Evolutionary conservation across 768 basidiomycete species (phyloP).

Genomic region (Wakefieldia striispora): DNA sequence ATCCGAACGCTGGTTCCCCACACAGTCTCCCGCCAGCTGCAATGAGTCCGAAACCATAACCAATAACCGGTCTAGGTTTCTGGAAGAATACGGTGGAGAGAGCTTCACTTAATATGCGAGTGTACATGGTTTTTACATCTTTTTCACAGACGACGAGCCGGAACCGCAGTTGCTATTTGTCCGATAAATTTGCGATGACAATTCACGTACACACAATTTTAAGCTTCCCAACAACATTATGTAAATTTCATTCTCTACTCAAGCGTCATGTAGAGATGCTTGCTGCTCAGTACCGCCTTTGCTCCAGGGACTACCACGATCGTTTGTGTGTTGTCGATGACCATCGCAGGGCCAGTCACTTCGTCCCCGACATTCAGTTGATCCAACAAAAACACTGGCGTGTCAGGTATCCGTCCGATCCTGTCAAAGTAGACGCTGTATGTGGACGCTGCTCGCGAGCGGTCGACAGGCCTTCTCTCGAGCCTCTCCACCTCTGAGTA

Average conservation of each 20-base stretch:
- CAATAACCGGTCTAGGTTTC: too few species aligned
- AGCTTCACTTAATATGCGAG: too few species aligned
- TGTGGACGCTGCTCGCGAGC: slow-evolving; percentile 46
- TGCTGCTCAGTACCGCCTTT: slow-evolving; percentile 62
- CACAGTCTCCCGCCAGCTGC: neutral
- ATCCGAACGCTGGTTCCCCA: too few species aligned
- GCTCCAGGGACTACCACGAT: slow-evolving; percentile 82
- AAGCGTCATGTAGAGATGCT: slow-evolving; percentile 59
- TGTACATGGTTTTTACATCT: too few species aligned
- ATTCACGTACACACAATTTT: too few species aligned
- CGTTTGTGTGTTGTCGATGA: slow-evolving; percentile 94
- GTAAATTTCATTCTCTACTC: slow-evolving; percentile 21
- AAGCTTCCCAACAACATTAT: neutral
- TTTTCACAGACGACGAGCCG: neutral
- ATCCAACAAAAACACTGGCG: slow-evolving; percentile 76
- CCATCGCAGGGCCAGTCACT: slow-evolving; percentile 85
- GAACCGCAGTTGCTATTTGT: neutral
- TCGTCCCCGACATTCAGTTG: slow-evolving; percentile 65
- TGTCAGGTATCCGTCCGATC: slow-evolving; percentile 70
- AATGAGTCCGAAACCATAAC: neutral
- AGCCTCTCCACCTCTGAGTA: slow-evolving; percentile 69
- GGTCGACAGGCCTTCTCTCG: slow-evolving; percentile 35
- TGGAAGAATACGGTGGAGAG: too few species aligned
- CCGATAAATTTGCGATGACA: neutral
- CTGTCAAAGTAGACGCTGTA: slow-evolving; percentile 82